Percentiles rank a stretch among this genome's conserved stretches.
phyloP scores from a whole-genome alignment of 2,329 filamentous ascomycete species.

The Aquanectria penicillioides region DNA sequence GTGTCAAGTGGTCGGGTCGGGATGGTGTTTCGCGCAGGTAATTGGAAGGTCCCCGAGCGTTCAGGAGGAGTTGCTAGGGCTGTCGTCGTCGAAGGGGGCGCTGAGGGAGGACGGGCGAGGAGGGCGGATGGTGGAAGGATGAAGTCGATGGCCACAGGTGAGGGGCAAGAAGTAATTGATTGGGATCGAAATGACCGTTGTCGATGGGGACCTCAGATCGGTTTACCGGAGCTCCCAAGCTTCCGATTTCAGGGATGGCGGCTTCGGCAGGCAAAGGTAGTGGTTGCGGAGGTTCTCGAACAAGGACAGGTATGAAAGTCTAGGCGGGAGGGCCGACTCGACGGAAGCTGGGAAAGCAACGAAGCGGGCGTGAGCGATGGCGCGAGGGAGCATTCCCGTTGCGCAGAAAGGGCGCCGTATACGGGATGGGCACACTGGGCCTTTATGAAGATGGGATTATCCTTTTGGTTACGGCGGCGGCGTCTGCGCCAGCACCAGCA shows the following conservation, averaged over 20 bases:
- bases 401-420: constrained; percentile 7
- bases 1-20: constrained; percentile 6
- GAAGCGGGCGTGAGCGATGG: constrained; percentile 16
- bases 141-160: neutral
- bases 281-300: constrained; percentile 1
- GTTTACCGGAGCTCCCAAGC: neutral
- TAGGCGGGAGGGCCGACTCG: neutral
- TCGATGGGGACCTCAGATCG: neutral
- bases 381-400: constrained; percentile 18
- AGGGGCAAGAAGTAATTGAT: neutral
- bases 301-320: constrained; percentile 14
- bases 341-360: neutral
- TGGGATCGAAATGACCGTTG: neutral
- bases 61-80: neutral
- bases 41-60: too few relatives aligned
- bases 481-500: constrained; percentile 13
- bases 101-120: neutral
- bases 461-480: constrained; percentile 20
- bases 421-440: constrained; percentile 11
- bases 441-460: constrained; percentile 24
- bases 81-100: too few relatives aligned
- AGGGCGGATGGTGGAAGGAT: neutral
- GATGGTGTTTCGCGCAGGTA: too few relatives aligned
- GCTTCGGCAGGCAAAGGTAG: neutral
- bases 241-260: constrained; percentile 13